Base-by-base conservation (phyloP, 2,329 filamentous ascomycete species). In the Penicillium sp. region DNA sequence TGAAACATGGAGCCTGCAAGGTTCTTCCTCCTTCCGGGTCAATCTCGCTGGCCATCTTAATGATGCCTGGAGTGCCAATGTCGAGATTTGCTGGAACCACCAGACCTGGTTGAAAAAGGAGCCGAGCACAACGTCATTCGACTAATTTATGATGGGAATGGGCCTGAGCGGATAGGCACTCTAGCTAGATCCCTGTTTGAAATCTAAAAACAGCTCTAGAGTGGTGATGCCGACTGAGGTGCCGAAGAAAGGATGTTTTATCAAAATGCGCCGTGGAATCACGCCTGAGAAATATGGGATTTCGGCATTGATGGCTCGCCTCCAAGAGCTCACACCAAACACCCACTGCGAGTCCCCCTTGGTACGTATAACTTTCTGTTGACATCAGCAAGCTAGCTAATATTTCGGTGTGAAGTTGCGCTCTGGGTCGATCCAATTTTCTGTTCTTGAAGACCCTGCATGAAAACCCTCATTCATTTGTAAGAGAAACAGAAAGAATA, bases 71-170 rank as follows among this genome's bases (percentile, higher is more conserved):
- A 0, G 73, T 81, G 0, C 73, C 75, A 27, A 79, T 69, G 50
- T 83, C 79, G 2, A 75, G 72, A 29, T 75, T 76, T 10, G 76
- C 74, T 0, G 74, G 75, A 2, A 81, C 64, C 0, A 81, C 81
- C 84, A 0, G 85, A 89, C 56, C 71, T 86, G 0, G 78, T 81
- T 7, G 69, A 75, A 39, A 57, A 62, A 29, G 71, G 72, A 0
- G 66, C 68, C 0, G 70, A 74, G 40, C 16, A 57, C 1, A 61
- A 56, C 8, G 62, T 74, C 0, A 52, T 74, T 5, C 63, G 72
- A 10, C 50, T 75, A 3, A 40, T 76, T 11, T 46, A 64, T 7
- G 66, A 66, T 4, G 64, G 61, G 46, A 57, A 56, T 10, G 27
- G 27, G 3, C 9, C 27, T 29, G 27, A 2, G 9, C 21, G 4